phyloP scores from a whole-genome alignment of 257 asterid species.

The Lantana camara region DNA sequence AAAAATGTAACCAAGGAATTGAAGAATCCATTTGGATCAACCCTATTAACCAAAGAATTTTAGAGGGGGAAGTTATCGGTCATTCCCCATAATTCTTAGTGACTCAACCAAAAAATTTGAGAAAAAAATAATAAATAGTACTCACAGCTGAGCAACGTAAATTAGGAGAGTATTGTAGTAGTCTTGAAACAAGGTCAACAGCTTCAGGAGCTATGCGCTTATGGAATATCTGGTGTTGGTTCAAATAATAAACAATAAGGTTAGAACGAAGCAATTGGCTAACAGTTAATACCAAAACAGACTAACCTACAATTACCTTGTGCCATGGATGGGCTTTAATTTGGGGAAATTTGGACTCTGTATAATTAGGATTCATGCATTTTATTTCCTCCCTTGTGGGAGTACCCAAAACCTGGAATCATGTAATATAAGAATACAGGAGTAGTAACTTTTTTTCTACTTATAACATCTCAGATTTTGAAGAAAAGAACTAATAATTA shows the following conservation, averaged over 20 bases:
- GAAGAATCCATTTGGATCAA: too few species aligned
- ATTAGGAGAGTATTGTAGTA: constrained; percentile 83
- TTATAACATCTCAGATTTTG: constrained; percentile 1
- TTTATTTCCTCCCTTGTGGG: constrained; percentile 90
- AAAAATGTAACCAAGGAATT: too few species aligned
- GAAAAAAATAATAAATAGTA: constrained; percentile 14
- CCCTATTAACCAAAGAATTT: too few species aligned
- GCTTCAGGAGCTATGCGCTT: constrained; percentile 57
- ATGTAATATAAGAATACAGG: too few species aligned
- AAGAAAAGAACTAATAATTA: not conserved
- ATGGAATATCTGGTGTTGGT: constrained; percentile 59
- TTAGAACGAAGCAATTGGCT: constrained; percentile 8
- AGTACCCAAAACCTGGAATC: constrained; percentile 73
- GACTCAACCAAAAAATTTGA: too few species aligned
- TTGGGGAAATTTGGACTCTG: constrained; percentile 82
- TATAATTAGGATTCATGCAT: constrained; percentile 89
- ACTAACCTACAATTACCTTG: constrained; percentile 47
- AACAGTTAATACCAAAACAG: not conserved
- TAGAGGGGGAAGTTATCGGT: too few species aligned
- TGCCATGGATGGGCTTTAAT: constrained; percentile 87
- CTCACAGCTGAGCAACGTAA: constrained; percentile 83
- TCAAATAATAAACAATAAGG: constrained; percentile 8
- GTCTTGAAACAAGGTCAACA: constrained; percentile 63
- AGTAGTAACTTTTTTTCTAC: not conserved
- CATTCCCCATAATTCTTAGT: too few species aligned